Conservation (phyloP, 805 yeast species). For the Zygoascus bituminiphila region DNA sequence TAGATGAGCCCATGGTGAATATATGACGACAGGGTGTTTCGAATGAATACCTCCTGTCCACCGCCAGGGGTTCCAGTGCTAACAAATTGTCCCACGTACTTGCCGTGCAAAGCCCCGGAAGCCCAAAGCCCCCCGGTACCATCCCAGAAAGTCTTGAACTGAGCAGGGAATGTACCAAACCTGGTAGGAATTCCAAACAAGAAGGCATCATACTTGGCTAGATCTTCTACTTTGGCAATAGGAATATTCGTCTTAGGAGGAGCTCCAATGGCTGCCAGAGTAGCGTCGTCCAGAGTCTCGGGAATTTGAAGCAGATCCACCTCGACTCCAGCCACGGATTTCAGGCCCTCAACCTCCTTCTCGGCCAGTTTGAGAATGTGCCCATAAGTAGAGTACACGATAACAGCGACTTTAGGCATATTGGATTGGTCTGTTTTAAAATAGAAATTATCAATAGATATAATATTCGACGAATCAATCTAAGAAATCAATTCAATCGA, state of each 20-base stretch:
- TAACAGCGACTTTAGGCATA: constrained; percentile 2
- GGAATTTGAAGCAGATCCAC: constrained; percentile 43
- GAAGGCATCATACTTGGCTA: constrained; percentile 61
- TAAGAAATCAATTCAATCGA: too few relatives aligned
- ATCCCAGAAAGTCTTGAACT: constrained; percentile 71
- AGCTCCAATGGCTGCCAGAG: constrained; percentile 48
- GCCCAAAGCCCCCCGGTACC: constrained; percentile 76
- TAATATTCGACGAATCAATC: too few relatives aligned
- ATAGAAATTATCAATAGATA: too few relatives aligned
- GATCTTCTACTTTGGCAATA: constrained; percentile 44
- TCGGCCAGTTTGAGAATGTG: constrained; percentile 65
- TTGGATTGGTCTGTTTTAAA: too few relatives aligned
- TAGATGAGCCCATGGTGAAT: constrained; percentile 72
- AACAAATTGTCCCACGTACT: constrained; percentile 67
- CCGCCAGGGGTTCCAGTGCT: constrained; percentile 70
- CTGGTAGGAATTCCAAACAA: constrained; percentile 77
- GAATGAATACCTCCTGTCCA: constrained; percentile 67
- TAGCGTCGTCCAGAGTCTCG: constrained; percentile 61
- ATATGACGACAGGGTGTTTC: constrained; percentile 48
- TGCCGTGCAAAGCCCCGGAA: constrained; percentile 57
- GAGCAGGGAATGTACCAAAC: constrained; percentile 68
- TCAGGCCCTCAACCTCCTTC: constrained; percentile 59
- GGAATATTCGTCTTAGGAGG: constrained; percentile 43
- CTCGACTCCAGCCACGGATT: constrained; percentile 48
- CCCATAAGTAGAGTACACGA: constrained; percentile 63